Evolutionary conservation across 345 rosid species (phyloP), one percentile per base, ranked within the genome.

Genomic region (Microcos paniculata): DNA sequence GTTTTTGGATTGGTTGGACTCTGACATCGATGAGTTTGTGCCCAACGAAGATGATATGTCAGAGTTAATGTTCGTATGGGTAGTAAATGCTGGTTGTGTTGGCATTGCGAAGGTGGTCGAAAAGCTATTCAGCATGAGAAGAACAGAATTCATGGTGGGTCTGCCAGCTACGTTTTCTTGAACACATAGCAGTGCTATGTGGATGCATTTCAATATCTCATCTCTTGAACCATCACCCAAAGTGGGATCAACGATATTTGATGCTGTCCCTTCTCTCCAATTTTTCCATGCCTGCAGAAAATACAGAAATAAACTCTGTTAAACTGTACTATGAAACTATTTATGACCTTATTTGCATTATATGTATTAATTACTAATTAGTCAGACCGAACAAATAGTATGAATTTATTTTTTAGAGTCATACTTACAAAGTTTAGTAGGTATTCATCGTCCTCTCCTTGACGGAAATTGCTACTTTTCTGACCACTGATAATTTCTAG

Each of bases 161-260:
- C 97, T 83, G 19, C 84, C 88, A 11, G 71, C 80, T 18, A 75
- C 66, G 0, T 68, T 68, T 70, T 88, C 82, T 74, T 88, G 93
- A 21, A 88, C 92, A 71, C 91, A 91, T 67, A 91, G 77, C 7
- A 93, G 86, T 1, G 89, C 94, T 4, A 93, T 83, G 8, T 93
- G 91, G 23, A 91, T 78, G 75, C 92, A 87, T 81, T 88, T 84
- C 31, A 31, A 15, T 1, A 78, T 75, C 59, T 88, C 88, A 0
- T 63, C 11, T 5, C 6, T n/a, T 0, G 83, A 68, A 55, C 30
- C 75, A 1, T 62, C 66, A 4, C 77, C 77, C n/a, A 2, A 53
- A 7, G 88, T 21, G 4, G 78, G 56, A 76, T 89, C 93, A 9
- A 87, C 64, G 3, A 91, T 73, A 18, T 84, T 83, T 71, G 78